Conservation (phyloP, 2,329 filamentous ascomycete genomes). For the Calonectria honghensis region DNA sequence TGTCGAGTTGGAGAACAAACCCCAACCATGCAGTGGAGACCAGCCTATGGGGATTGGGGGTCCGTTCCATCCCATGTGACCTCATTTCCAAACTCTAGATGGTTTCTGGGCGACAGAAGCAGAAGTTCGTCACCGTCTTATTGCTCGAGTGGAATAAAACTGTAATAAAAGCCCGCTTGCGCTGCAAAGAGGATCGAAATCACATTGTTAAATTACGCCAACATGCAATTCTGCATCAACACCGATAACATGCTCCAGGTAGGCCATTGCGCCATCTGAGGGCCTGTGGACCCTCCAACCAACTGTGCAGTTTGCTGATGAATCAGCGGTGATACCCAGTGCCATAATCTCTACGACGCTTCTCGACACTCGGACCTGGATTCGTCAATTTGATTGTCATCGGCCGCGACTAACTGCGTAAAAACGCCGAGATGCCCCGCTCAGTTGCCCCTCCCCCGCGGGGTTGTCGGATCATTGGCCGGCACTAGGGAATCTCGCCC, state of each 20-base stretch:
- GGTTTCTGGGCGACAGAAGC: slow-evolving; percentile 21
- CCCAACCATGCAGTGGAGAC: slow-evolving; percentile 14
- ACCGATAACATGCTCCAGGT: slow-evolving; percentile 6
- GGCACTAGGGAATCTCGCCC: slow-evolving; percentile 3
- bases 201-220: background rate
- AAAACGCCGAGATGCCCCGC: slow-evolving; percentile 19
- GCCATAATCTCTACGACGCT: background rate
- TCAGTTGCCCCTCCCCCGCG: background rate
- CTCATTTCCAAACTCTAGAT: slow-evolving; percentile 19
- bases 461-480: background rate
- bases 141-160: background rate
- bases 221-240: background rate
- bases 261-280: slow-evolving; percentile 1
- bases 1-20: slow-evolving; percentile 19
- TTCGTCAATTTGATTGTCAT: background rate
- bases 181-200: background rate
- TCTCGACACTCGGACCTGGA: background rate
- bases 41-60: slow-evolving; percentile 16
- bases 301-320: background rate
- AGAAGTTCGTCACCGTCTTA: slow-evolving; percentile 31
- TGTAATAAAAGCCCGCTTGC: background rate
- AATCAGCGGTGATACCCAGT: background rate
- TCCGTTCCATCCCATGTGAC: slow-evolving; percentile 25
- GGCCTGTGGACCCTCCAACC: background rate
- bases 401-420: background rate